Evolutionary conservation across 495 filamentous ascomycete genomes (phyloP), one percentile per base, ranked within the genome.

Genomic region (Penicillium simplicissimum): DNA sequence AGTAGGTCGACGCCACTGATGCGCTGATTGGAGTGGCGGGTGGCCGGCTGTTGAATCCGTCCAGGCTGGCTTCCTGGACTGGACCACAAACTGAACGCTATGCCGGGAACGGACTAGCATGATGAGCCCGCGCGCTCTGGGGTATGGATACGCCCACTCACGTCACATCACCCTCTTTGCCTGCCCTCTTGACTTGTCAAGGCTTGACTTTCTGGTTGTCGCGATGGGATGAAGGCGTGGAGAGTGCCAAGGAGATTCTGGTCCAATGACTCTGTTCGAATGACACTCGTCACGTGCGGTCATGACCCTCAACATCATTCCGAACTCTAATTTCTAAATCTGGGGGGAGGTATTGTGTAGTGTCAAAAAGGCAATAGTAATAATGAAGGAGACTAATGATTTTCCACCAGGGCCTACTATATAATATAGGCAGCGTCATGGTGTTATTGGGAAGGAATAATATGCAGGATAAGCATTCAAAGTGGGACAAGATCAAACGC

Each of bases 181-280:
- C n/a, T 10, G 5, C 14, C n/a, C 17, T 1, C n/a, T 25, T 25
- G 23, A 3, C 23, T 33, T 9, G 2, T 34, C 31, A 1, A 37
- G 51, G 51, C 51, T 19, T 53, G 51, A 2, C 23, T 45, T 28
- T 28, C 51, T 53, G 51, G n/a, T 53, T n/a, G 17, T 53, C 8
- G 51, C 17, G 51, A 53, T 34, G 17, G 1, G 19, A 19, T 11
- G 23, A 28, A 5, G 2, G n/a, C 23, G 21, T 13, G 21, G 10
- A 25, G 42, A 10, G n/a, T n/a, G n/a, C n/a, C n/a, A n/a, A n/a
- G 2, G 38, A 43, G 45, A 14, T 48, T 28, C 23, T 49, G 11
- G 45, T 13, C 23, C 23, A 28, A n/a, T 49, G 33, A 19, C 31
- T 15, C 14, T 10, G 25, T 34, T n/a, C 13, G 1, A 51, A 52